phyloP scores from a whole-genome alignment of 352 stramenopile genomes.

The Globisporangium middletonii region DNA sequence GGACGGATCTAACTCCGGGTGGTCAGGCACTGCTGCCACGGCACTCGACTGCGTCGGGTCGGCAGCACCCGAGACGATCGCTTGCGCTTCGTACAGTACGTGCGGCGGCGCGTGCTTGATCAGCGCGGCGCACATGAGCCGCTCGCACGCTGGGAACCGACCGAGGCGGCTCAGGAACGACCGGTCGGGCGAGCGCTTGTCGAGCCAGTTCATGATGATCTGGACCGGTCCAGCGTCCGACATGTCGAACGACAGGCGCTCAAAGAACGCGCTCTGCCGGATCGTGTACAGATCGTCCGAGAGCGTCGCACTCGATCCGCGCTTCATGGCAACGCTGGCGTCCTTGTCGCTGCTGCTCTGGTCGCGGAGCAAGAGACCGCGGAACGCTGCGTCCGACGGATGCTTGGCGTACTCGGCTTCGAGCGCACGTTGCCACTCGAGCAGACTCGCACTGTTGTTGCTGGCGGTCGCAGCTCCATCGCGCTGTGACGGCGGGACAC shows the following conservation, averaged over 20 bases:
- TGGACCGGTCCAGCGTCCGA: slow-evolving; percentile 44
- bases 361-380: neutral
- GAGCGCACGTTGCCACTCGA: slow-evolving; percentile 11
- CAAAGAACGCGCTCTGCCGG: slow-evolving; percentile 45
- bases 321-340: slow-evolving; percentile 1
- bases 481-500: neutral
- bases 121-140: slow-evolving; percentile 62
- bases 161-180: slow-evolving; percentile 75
- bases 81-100: slow-evolving; percentile 70
- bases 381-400: slow-evolving; percentile 8
- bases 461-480: slow-evolving; percentile 1
- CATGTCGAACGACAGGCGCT: slow-evolving; percentile 53
- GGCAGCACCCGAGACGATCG: slow-evolving; percentile 51
- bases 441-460: neutral
- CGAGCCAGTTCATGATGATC: slow-evolving; percentile 68
- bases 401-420: slow-evolving; percentile 11
- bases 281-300: slow-evolving; percentile 16
- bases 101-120: slow-evolving; percentile 77
- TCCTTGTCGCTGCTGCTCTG: neutral
- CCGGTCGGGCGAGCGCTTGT: slow-evolving; percentile 64
- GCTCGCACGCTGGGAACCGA: slow-evolving; percentile 64
- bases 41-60: slow-evolving; percentile 4
- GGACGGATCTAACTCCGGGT: slow-evolving; percentile 59
- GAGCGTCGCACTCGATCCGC: neutral
- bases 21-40: slow-evolving; percentile 23